phyloP scores from a whole-genome alignment of 345 rosid species.

The Gossypium australe region DNA sequence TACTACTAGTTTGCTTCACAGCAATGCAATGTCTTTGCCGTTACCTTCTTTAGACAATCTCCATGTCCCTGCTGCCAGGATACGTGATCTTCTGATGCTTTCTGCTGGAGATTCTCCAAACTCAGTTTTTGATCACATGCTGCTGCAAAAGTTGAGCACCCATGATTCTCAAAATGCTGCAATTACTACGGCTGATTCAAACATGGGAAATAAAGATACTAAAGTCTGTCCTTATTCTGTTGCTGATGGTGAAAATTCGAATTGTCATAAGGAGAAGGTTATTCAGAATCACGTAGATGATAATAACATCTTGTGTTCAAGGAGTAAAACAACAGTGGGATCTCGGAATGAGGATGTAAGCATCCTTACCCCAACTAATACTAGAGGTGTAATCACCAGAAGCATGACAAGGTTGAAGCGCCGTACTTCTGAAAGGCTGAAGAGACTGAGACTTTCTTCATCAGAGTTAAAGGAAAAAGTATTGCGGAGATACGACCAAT shows the following conservation, averaged over 20 bases:
- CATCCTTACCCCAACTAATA: neutral
- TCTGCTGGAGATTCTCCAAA: constrained; percentile 16
- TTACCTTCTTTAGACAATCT: constrained; percentile 28
- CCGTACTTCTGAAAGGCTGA: neutral
- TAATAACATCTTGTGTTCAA: neutral
- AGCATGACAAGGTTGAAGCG: constrained; percentile 35
- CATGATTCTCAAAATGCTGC: neutral
- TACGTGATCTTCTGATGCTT: constrained; percentile 29
- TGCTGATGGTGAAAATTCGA: constrained; percentile 5
- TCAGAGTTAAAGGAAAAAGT: too few relatives aligned
- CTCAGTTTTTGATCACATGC: constrained; percentile 16
- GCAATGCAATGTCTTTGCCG: constrained; percentile 2
- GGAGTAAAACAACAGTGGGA: neutral
- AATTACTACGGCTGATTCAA: neutral
- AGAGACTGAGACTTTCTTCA: too few relatives aligned
- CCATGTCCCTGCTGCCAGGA: constrained; percentile 23
- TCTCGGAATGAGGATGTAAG: neutral
- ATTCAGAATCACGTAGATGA: constrained; percentile 1
- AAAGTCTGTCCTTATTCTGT: neutral
- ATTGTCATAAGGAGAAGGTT: constrained; percentile 3
- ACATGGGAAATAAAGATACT: neutral
- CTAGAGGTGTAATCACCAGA: constrained; percentile 34
- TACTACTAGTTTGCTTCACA: neutral
- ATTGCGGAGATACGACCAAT: too few relatives aligned
- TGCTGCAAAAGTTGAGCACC: constrained; percentile 13